Base-by-base conservation (phyloP, 2,329 filamentous ascomycete species). In the Phaeophleospora eucalypticola region DNA sequence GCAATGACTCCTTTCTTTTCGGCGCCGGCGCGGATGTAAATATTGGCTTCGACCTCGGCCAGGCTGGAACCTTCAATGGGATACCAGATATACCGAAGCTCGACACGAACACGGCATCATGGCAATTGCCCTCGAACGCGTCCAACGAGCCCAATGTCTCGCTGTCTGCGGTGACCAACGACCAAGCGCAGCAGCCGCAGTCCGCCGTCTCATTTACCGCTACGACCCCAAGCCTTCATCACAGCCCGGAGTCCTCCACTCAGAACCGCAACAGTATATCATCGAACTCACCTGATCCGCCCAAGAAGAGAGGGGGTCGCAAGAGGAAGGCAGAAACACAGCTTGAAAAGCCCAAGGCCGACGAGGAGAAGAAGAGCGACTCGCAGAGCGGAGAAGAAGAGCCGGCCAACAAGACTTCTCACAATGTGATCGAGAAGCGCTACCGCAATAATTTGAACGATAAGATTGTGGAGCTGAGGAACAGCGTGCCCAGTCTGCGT, bases 351-450 rank as follows among this genome's bases (percentile, higher is more conserved):
- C 49, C 49, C 21, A 32, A 39, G 3, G 46, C 38, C 38, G 37
- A 46, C 12, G 55, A 61, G 27, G 74, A 80, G 2, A 79, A 74
- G 58, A 82, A 77, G 60, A 58, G 58, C 10, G 59, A 60, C 16
- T 56, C 50, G 17, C 45, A 54, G 36, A 55, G 59, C 29, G 63
- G 64, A 19, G 65, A 63, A 18, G 65, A 63, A 33, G 74, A 62
- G 18, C 78, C 71, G 19, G 73, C 74, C 48, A 96, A 95, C 76
- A 96, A 96, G 77, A 94, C 90, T 24, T 89, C 91, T 2, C 91
- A 97, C 70, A 97, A 96, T 68, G 93, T 97, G 78, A 96, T 97
- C 53, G 91, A 97, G 71, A 97, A 96, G 76, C 78, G 91, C 56
- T 97, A 97, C 68, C 84, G 91, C 60, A 95, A 88, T 44, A 97